Percentiles rank a stretch among this genome's conserved stretches.
These are phyloP conservation scores for Backusella tarrabulga DNA, from an alignment of 192 early-diverging fungal genomes.

Conservation along the genomic window DNA sequence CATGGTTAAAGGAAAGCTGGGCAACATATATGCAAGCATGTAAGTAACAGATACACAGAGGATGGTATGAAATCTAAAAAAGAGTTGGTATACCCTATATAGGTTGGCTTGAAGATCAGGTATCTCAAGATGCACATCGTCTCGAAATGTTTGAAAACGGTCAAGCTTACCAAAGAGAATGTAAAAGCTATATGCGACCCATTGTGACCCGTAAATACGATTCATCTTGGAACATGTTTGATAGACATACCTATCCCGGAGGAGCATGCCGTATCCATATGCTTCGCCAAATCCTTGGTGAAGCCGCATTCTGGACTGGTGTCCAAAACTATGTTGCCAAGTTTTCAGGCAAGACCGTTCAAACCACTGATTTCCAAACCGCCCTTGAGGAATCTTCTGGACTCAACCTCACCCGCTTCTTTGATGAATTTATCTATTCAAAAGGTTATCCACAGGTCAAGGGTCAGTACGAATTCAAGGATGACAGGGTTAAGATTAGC, in stretches of 20 bases:
- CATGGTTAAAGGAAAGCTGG: conserved; percentile 60
- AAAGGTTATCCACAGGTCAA: conserved; percentile 58
- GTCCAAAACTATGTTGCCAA: conserved; percentile 43
- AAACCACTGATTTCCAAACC: conserved; percentile 53
- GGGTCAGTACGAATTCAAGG: conserved; percentile 53
- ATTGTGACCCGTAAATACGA: conserved; percentile 51
- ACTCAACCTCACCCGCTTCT: conserved; percentile 58
- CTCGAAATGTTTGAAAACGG: conserved; percentile 33
- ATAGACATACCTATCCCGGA: conserved; percentile 53
- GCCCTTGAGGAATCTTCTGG: conserved; percentile 52
- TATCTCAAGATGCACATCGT: conserved; percentile 34
- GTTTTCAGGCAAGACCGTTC: conserved; percentile 39
- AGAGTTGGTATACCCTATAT: neutral
- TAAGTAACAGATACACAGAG: neutral
- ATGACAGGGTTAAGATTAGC: conserved; percentile 55
- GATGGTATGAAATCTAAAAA: neutral
- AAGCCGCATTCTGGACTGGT: conserved; percentile 48
- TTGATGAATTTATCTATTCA: conserved; percentile 68
- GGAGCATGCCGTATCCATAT: conserved; percentile 53
- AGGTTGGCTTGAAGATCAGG: conserved; percentile 38
- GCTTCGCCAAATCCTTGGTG: conserved; percentile 46
- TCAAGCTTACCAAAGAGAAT: conserved; percentile 23
- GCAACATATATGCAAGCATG: conserved; percentile 47
- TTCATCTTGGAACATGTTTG: conserved; percentile 51
- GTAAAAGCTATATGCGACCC: conserved; percentile 36